phyloP scores from a whole-genome alignment of 306 rosid genomes.

The Fragaria nilgerrensis region DNA sequence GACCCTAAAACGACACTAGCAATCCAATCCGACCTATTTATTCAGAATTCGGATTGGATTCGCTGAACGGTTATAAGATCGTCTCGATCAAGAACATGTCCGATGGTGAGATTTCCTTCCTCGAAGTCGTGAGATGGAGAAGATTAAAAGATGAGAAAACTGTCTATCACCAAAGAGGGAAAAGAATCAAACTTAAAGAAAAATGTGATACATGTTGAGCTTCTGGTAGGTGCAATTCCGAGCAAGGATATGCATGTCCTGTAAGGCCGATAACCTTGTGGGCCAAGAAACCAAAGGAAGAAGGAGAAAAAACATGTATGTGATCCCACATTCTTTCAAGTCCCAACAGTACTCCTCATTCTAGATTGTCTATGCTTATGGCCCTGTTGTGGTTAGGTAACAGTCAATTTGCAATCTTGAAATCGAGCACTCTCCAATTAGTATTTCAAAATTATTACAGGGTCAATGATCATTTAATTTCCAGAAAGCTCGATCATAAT shows the following conservation, averaged over 20 bases:
- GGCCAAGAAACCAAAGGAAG: conserved; percentile 45
- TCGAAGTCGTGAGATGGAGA: background rate
- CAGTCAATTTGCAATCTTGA: conserved; percentile 18
- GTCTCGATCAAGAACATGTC: background rate
- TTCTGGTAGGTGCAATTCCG: conserved; percentile 28
- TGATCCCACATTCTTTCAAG: conserved; percentile 34
- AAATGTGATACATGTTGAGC: conserved; percentile 10
- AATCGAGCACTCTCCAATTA: conserved; percentile 1
- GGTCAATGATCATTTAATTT: background rate
- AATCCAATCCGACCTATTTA: background rate
- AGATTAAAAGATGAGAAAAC: background rate
- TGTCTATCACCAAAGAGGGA: background rate
- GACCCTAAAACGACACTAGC: background rate
- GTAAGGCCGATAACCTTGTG: conserved; percentile 40
- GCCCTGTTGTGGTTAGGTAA: conserved; percentile 32
- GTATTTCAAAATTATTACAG: background rate
- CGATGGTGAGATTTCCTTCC: background rate
- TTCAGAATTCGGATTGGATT: background rate
- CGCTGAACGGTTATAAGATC: background rate
- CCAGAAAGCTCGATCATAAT: background rate
- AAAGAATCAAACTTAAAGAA: background rate
- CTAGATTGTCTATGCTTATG: conserved; percentile 27
- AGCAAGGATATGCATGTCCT: conserved; percentile 34
- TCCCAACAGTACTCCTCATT: conserved; percentile 28
- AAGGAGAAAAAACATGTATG: background rate